Evolutionary conservation across 345 rosid species (phyloP).

Genomic region (Sonneratia caseolaris): DNA sequence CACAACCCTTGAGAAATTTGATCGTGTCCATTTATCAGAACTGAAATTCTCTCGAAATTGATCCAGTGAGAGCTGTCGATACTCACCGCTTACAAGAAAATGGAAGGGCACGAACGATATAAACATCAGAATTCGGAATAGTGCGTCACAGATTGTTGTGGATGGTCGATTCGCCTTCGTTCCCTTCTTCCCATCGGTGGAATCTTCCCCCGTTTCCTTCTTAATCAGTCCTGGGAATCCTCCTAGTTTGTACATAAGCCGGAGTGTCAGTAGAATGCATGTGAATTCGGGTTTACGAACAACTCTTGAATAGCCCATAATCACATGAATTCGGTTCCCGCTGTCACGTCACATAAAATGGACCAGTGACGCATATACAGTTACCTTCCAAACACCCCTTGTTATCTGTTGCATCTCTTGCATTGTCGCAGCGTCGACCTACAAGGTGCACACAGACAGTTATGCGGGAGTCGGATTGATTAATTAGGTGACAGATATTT

Average conservation of each 20-base stretch:
- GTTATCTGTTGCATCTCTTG: too few species aligned
- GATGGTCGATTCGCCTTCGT: not conserved
- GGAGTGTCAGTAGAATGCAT: too few species aligned
- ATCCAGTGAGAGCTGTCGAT: not conserved
- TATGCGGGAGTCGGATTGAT: too few species aligned
- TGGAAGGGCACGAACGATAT: not conserved
- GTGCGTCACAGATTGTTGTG: not conserved
- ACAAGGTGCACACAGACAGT: too few species aligned
- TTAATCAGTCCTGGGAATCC: not conserved
- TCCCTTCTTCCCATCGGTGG: not conserved
- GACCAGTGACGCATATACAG: too few species aligned
- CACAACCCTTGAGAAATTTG: too few species aligned
- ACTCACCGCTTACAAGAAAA: not conserved
- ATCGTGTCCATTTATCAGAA: not conserved
- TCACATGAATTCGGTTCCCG: too few species aligned
- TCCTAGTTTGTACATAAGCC: not conserved
- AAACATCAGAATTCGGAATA: not conserved
- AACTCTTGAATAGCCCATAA: too few species aligned
- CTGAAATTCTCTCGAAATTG: not conserved
- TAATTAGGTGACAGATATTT: too few species aligned
- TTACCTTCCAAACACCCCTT: not conserved
- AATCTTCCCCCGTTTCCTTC: not conserved
- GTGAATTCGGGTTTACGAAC: too few species aligned
- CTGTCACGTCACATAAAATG: too few species aligned
- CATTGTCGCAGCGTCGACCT: too few species aligned